These are phyloP conservation scores for Verticillium tricorpus DNA, from an alignment of 2,329 filamentous ascomycete species.

Conservation along the genomic window DNA sequence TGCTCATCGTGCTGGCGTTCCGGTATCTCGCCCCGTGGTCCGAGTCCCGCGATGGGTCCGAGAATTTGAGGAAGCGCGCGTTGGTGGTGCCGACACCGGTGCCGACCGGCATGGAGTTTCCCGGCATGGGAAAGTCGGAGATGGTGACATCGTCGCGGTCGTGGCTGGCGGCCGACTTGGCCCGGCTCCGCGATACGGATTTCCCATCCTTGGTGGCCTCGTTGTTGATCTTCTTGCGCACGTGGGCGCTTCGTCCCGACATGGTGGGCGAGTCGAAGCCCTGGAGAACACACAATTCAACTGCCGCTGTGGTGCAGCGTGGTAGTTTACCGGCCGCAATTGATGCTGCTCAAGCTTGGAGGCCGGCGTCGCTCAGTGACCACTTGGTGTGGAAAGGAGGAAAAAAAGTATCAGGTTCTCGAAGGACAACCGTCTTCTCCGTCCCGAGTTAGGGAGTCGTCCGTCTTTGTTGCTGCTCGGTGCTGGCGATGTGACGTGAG, in stretches of 20 bases:
- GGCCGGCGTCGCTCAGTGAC: neutral
- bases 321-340: neutral
- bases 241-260: slow-evolving; percentile 55
- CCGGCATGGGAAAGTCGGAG: slow-evolving; percentile 31
- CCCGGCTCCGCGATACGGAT: slow-evolving; percentile 20
- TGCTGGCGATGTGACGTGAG: neutral
- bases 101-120: slow-evolving; percentile 21
- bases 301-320: neutral
- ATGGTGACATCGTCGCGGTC: slow-evolving; percentile 33
- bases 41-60: slow-evolving; percentile 30
- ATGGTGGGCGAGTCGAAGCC: slow-evolving; percentile 26
- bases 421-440: neutral
- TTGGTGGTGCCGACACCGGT: slow-evolving; percentile 39
- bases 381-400: too few species aligned
- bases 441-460: neutral
- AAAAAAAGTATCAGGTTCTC: neutral
- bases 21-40: slow-evolving; percentile 4
- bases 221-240: slow-evolving; percentile 52
- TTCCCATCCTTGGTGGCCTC: slow-evolving; percentile 36
- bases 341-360: neutral
- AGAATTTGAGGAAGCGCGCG: slow-evolving; percentile 41
- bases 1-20: slow-evolving; percentile 20
- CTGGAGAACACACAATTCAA: neutral
- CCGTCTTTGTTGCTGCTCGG: neutral
- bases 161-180: slow-evolving; percentile 32